phyloP scores from a whole-genome alignment of 345 rosid species.

The Clausena lansium region DNA sequence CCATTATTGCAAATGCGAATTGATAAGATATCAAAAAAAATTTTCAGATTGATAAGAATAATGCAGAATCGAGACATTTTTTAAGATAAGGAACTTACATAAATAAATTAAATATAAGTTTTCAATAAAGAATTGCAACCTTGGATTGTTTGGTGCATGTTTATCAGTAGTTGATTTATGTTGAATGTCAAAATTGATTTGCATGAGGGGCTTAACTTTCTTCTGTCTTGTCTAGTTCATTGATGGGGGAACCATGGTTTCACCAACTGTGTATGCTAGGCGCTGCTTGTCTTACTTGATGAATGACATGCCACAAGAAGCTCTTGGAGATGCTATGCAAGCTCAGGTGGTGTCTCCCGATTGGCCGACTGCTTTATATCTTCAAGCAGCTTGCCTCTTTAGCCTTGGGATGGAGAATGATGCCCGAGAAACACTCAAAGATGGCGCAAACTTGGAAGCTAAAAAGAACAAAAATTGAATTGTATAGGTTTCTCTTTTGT shows the following conservation, averaged over 20 bases:
- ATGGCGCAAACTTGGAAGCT: slow-evolving; percentile 69
- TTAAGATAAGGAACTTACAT: background rate
- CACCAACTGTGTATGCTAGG: slow-evolving; percentile 83
- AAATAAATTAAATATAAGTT: no score
- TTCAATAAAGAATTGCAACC: background rate
- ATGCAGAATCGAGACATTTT: background rate
- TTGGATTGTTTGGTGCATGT: background rate
- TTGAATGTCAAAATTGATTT: background rate
- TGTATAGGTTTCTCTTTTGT: slow-evolving; percentile 40
- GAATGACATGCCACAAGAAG: slow-evolving; percentile 69
- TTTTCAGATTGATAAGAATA: background rate
- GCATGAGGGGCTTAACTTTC: background rate
- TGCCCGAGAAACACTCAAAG: slow-evolving; percentile 81
- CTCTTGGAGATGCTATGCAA: slow-evolving; percentile 89
- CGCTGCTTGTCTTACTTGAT: slow-evolving; percentile 85
- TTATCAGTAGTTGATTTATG: background rate
- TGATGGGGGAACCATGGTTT: slow-evolving; percentile 81
- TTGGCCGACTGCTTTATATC: slow-evolving; percentile 77
- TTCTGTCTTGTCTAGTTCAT: slow-evolving; percentile 51
- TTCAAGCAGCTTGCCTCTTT: slow-evolving; percentile 83
- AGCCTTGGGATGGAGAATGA: slow-evolving; percentile 86
- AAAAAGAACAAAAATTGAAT: slow-evolving; percentile 43
- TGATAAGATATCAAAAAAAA: background rate
- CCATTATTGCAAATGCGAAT: background rate
- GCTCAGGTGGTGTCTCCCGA: slow-evolving; percentile 82